Conservation (phyloP, 192 early-diverging fungal species). For the Coemansia pectinata region DNA sequence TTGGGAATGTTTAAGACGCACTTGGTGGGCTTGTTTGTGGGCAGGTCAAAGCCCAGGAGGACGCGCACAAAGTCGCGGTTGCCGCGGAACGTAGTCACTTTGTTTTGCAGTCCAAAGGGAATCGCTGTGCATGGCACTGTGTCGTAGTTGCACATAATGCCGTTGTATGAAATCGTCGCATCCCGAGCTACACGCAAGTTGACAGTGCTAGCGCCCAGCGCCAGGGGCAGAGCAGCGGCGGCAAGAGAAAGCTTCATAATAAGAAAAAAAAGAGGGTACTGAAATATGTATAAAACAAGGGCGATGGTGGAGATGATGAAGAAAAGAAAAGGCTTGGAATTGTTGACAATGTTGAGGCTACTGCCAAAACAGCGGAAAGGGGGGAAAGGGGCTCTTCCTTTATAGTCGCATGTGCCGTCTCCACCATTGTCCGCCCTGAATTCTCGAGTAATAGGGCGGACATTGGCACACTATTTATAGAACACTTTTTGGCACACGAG, state of each 20-base stretch:
- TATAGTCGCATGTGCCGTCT: not conserved
- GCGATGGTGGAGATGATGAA: not conserved
- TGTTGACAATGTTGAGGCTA: no score
- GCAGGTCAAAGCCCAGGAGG: constrained; percentile 50
- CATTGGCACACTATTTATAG: not conserved
- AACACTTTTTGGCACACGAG: not conserved
- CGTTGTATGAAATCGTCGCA: constrained; percentile 34
- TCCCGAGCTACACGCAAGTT: constrained; percentile 28
- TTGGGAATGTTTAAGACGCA: constrained; percentile 33
- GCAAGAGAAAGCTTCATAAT: constrained; percentile 5
- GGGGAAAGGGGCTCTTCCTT: not conserved
- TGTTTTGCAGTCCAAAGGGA: constrained; percentile 21
- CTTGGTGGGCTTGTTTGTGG: constrained; percentile 13
- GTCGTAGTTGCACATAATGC: constrained; percentile 34
- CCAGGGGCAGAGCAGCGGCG: constrained; percentile 4
- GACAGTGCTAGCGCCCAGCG: constrained; percentile 9
- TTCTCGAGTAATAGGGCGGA: not conserved
- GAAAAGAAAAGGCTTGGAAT: no score
- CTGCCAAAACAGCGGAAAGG: not conserved
- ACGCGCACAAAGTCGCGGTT: constrained; percentile 52
- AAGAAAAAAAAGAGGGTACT: not conserved
- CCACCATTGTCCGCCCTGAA: not conserved
- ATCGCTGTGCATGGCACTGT: constrained; percentile 32
- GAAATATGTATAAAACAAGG: not conserved
- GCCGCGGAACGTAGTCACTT: constrained; percentile 34